Conservation (phyloP, 2,329 filamentous ascomycete species). For the Alternaria postmessia region DNA sequence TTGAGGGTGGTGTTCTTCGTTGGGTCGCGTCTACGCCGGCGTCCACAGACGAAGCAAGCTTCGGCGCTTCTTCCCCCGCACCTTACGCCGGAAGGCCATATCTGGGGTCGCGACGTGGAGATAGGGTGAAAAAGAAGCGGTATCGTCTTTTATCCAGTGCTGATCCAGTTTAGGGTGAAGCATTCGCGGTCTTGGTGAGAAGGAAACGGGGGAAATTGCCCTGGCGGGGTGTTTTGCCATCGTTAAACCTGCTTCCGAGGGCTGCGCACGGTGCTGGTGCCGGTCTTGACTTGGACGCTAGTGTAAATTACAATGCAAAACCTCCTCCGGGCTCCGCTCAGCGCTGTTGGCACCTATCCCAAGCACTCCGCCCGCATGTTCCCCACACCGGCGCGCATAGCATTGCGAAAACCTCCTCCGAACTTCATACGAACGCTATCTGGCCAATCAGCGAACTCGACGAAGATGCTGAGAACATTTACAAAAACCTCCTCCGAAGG, state of each 20-base stretch:
- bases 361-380: constrained; percentile 6
- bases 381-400: background rate
- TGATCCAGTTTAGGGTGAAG: background rate
- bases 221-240: background rate
- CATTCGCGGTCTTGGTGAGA: background rate
- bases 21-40: background rate
- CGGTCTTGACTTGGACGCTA: background rate
- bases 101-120: background rate
- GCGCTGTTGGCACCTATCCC: constrained; percentile 5
- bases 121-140: background rate
- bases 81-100: background rate
- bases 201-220: background rate
- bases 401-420: constrained; percentile 1
- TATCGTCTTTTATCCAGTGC: background rate
- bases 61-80: background rate
- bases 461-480: constrained; percentile 2
- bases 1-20: background rate
- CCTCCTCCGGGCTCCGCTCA: constrained; percentile 14
- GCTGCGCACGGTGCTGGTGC: background rate
- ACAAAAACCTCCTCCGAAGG: constrained; percentile 16
- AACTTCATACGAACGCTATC: background rate
- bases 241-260: background rate
- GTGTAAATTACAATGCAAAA: constrained; percentile 10
- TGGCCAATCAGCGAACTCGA: background rate
- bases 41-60: background rate